A percentile compares a stretch with the other conserved stretches of the same genome.
These are phyloP conservation scores for Pythium aphanidermatum DNA, from an alignment of 352 stramenopile genomes.

Conservation along the genomic window DNA sequence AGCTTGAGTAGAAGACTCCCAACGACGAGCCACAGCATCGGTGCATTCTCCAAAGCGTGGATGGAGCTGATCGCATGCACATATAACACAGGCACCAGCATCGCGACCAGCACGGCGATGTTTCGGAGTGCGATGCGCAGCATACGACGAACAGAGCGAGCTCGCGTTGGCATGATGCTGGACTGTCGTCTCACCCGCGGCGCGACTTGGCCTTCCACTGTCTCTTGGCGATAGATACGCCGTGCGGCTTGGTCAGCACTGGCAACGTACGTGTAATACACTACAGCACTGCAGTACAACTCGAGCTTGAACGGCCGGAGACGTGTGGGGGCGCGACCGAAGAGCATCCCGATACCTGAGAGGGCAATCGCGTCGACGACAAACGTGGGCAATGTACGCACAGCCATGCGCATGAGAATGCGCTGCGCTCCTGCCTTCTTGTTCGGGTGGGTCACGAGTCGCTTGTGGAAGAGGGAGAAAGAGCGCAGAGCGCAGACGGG, in stretches of 20 bases:
- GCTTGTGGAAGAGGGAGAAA: background rate
- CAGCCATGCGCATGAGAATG: background rate
- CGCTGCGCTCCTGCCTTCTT: background rate
- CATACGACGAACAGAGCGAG: too few species aligned
- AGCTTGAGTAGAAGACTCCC: conserved; percentile 4
- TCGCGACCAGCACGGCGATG: background rate
- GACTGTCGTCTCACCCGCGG: background rate
- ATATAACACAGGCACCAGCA: conserved; percentile 4
- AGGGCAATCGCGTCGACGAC: background rate
- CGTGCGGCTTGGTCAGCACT: conserved; percentile 1
- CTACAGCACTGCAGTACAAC: conserved; percentile 3
- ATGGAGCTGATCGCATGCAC: conserved; percentile 8
- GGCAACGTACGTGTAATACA: conserved; percentile 2
- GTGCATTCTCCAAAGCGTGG: background rate
- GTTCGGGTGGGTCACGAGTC: background rate
- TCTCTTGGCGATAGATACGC: conserved; percentile 6
- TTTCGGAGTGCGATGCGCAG: background rate
- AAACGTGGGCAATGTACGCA: background rate
- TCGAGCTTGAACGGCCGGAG: conserved; percentile 6
- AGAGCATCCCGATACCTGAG: background rate
- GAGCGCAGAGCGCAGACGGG: conserved; percentile 1
- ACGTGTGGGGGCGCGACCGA: background rate
- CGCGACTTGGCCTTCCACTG: background rate
- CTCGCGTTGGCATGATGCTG: too few species aligned
- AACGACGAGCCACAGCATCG: background rate